A percentile compares a stretch with the other conserved stretches of the same genome.
Conservation (phyloP, 1,139 yeast genomes). For the Williopsis jadinii region DNA sequence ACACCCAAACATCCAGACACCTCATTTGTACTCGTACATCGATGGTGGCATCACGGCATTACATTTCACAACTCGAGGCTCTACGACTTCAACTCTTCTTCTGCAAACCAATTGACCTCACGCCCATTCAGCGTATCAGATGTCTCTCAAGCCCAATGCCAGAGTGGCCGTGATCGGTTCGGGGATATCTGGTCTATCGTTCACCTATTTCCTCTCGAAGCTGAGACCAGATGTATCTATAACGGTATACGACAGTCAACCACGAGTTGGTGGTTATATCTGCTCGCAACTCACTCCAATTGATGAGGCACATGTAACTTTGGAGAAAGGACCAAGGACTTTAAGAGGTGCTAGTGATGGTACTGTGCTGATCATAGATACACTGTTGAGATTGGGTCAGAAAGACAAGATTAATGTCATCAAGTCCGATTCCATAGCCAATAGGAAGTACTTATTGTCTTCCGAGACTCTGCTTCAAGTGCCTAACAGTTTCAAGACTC, state of each 20-base stretch:
- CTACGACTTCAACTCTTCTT: too few species aligned
- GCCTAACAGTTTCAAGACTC: slow-evolving; percentile 38
- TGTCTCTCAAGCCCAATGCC: slow-evolving; percentile 17
- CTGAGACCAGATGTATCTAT: slow-evolving; percentile 67
- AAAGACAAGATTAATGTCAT: slow-evolving; percentile 43
- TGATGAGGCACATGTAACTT: slow-evolving; percentile 24
- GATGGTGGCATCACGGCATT: too few species aligned
- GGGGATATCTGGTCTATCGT: slow-evolving; percentile 81
- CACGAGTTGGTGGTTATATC: slow-evolving; percentile 77
- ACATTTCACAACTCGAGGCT: too few species aligned
- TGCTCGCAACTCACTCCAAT: slow-evolving; percentile 31
- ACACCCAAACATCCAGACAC: too few species aligned
- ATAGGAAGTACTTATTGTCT: slow-evolving; percentile 52
- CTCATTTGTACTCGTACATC: too few species aligned
- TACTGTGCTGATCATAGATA: slow-evolving; percentile 52
- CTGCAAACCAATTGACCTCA: too few species aligned
- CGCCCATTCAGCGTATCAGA: not conserved
- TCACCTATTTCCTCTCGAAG: slow-evolving; percentile 63
- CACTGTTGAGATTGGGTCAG: slow-evolving; percentile 38
- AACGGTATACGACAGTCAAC: slow-evolving; percentile 49
- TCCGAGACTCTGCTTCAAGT: slow-evolving; percentile 40
- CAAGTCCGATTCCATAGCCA: slow-evolving; percentile 43
- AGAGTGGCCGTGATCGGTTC: slow-evolving; percentile 71
- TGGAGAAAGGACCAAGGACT: slow-evolving; percentile 76
- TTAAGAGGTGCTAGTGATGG: slow-evolving; percentile 66